Base-by-base conservation (phyloP, 2,329 filamentous ascomycete species). In the Aspergillus pseudonomiae region DNA sequence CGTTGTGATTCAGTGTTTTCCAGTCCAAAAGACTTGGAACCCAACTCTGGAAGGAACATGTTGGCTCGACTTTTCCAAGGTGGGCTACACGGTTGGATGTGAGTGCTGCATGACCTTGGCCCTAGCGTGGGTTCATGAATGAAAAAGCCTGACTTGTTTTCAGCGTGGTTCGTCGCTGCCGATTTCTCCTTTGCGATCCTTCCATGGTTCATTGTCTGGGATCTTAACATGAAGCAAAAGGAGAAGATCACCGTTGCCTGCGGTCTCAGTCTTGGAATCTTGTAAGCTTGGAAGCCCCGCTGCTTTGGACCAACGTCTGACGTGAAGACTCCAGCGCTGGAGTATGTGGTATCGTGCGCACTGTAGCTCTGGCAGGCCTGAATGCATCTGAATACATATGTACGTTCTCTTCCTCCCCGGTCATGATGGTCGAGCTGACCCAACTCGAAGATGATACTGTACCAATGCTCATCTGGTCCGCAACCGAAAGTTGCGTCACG, bases 161-260 rank as follows among this genome's bases (percentile, higher is more conserved):
- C 16, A 41, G 39, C 39, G 16, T 41, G 39, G 68, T 70, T 71
- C 19, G 66, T 71, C n/a, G 68, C 64, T 9, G 67, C 64, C 34
- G 69, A 72, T 45, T 67, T 71, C 46, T 65, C 65, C 24, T 70
- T 71, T 60, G 70, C 68, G 2, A 70, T 69, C 41, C 68, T 82
- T 5, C 81, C 81, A 0, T 83, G 81, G 80, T 71, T 80, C 1
- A 73, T 83, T 9, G 76, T 83, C 26, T 82, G 80, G 79, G 74
- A 76, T 0, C 63, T 83, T 9, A 77, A 80, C 36, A 83, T 83
- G 79, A 78, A 78, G 16, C 75, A 70, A n/a, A 74, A 79, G 19
- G 81, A 83, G 48, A 83, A 82, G 69, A 73, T 81, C 28, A 73
- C 81, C n/a, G 76, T 83, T 10, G 75, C 79, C 0, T 68, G 72